Conservation (phyloP, 805 yeast genomes). For the Metschnikowia cubensis region DNA sequence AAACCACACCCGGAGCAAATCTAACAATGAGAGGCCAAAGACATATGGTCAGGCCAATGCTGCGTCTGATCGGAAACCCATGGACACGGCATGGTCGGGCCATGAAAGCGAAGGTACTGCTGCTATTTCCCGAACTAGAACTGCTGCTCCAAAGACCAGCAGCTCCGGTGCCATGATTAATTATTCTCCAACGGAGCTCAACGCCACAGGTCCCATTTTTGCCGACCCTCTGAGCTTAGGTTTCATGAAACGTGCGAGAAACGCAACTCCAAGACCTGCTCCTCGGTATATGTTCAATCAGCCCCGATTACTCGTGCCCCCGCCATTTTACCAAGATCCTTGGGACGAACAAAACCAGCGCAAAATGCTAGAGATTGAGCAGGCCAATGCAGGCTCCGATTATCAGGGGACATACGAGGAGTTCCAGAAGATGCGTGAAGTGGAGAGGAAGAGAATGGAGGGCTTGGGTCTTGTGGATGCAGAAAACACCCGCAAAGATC, state of each 20-base stretch:
- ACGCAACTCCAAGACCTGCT: constrained; percentile 21
- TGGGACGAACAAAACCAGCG: constrained; percentile 81
- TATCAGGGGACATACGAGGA: constrained; percentile 71
- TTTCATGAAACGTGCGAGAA: constrained; percentile 16
- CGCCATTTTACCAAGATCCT: constrained; percentile 34
- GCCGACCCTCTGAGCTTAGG: constrained; percentile 30
- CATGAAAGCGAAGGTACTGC: neutral
- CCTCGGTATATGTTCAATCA: constrained; percentile 37
- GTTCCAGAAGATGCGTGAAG: constrained; percentile 66
- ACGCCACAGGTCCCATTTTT: constrained; percentile 28
- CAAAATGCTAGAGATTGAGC: constrained; percentile 52
- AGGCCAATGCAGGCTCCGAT: constrained; percentile 44
- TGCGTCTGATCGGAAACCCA: no score
- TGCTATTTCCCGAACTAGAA: neutral
- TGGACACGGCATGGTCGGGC: neutral
- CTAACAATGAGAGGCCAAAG: neutral
- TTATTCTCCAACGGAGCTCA: constrained; percentile 6
- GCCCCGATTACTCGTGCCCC: constrained; percentile 32
- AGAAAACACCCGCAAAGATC: constrained; percentile 73
- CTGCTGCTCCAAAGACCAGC: neutral
- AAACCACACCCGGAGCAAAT: neutral
- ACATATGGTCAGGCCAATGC: neutral
- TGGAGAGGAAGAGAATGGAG: constrained; percentile 78
- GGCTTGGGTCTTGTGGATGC: constrained; percentile 77
- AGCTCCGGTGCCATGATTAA: neutral